Percentiles rank a stretch among this genome's conserved stretches.
Evolutionary conservation across 169 alveolate genomes (phyloP).

Genomic region (Plasmodium cynomolgi): DNA sequence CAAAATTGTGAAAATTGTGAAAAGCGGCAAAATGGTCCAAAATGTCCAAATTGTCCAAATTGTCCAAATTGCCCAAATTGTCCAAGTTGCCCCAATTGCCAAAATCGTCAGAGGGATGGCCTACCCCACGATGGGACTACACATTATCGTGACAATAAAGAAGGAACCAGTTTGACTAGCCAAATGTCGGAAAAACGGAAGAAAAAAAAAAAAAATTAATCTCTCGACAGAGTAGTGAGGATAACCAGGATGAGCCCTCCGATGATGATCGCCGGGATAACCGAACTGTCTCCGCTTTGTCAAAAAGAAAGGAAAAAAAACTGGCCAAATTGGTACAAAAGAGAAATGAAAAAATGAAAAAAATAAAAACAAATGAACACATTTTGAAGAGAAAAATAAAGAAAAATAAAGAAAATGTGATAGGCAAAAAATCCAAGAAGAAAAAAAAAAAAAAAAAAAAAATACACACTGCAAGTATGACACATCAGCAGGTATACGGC

Average conservation of each 20-base stretch:
- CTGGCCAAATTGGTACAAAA: not conserved
- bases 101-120: not conserved
- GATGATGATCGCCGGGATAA: not conserved
- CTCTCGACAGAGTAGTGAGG: not conserved
- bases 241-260: not conserved
- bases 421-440: slow-evolving; percentile 5
- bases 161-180: not conserved
- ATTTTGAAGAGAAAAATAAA: slow-evolving; percentile 49
- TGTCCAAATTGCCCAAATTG: not conserved
- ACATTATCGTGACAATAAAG: not conserved
- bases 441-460: slow-evolving; percentile 5
- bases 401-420: slow-evolving; percentile 13
- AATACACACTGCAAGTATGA: not conserved
- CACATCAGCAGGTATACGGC: slow-evolving; percentile 36
- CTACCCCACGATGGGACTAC: not conserved
- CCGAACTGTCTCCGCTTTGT: not conserved
- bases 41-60: not conserved
- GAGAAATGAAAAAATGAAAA: slow-evolving; percentile 23
- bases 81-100: not conserved
- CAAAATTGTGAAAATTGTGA: not conserved
- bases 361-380: slow-evolving; percentile 18
- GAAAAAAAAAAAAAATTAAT: not conserved
- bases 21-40: too few relatives aligned
- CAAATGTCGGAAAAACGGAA: not conserved
- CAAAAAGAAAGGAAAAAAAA: not conserved